phyloP scores from a whole-genome alignment of 2,329 filamentous ascomycete species.

The Fusarium pseudonygamai region DNA sequence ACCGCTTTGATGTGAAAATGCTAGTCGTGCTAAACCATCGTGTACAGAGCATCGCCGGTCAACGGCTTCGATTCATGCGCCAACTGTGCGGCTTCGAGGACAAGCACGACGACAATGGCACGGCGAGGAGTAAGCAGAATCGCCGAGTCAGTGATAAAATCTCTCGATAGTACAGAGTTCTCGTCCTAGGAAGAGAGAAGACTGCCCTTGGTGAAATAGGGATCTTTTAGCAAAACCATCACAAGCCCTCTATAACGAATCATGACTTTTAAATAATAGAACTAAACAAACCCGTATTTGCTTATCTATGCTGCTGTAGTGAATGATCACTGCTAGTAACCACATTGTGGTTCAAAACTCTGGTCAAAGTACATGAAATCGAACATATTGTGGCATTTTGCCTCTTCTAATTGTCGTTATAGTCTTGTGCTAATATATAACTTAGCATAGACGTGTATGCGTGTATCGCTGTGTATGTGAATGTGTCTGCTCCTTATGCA shows the following conservation, averaged over 20 bases:
- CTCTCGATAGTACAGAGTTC: conserved; percentile 13
- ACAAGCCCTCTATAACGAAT: background rate
- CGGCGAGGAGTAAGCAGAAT: conserved; percentile 18
- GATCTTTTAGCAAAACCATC: background rate
- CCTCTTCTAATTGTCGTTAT: conserved; percentile 14
- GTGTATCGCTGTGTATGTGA: conserved; percentile 15
- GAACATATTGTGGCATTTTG: background rate
- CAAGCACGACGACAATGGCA: conserved; percentile 3
- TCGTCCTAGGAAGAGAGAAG: background rate
- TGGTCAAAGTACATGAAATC: background rate
- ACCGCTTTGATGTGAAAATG: background rate
- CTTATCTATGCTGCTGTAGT: background rate
- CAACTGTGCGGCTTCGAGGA: conserved; percentile 63
- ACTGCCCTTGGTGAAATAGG: background rate
- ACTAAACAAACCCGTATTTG: background rate
- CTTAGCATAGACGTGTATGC: conserved; percentile 1
- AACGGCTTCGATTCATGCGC: conserved; percentile 64
- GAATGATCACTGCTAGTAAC: background rate
- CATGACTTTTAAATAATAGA: background rate
- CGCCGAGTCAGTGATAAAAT: conserved; percentile 28
- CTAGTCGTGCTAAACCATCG: background rate
- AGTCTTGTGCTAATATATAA: conserved; percentile 7
- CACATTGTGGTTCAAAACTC: background rate
- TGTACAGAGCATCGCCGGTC: conserved; percentile 63
- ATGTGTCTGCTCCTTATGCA: background rate